phyloP scores from a whole-genome alignment of 306 rosid species.

The Prunus dulcis region DNA sequence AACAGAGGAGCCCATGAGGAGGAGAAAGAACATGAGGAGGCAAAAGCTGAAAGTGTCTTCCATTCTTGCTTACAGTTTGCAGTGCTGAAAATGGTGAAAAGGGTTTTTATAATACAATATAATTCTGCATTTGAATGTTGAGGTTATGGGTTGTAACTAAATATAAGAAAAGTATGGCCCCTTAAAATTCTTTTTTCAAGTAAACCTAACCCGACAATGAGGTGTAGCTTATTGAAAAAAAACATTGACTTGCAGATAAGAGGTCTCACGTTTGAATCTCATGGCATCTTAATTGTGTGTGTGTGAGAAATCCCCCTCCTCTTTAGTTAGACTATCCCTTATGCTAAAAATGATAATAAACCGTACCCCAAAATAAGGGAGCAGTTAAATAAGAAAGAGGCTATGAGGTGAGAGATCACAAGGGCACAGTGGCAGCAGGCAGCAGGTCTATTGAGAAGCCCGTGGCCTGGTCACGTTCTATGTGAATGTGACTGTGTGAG shows the following conservation, averaged over 20 bases:
- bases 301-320: rapidly evolving
- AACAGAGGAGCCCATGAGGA: conserved; percentile 29
- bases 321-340: too few relatives aligned
- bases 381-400: neutral
- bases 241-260: too few relatives aligned
- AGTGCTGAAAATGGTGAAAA: neutral
- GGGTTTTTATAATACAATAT: neutral
- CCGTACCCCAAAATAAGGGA: neutral
- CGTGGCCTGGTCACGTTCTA: conserved; percentile 44
- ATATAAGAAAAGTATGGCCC: neutral
- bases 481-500: conserved; percentile 8
- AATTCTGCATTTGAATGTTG: neutral
- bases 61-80: conserved; percentile 31
- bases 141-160: neutral
- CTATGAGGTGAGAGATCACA: conserved; percentile 32
- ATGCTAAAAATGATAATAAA: too few relatives aligned
- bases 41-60: neutral
- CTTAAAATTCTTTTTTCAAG: neutral
- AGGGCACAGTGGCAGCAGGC: conserved; percentile 33
- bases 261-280: rapidly evolving
- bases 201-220: neutral
- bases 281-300: rapidly evolving
- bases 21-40: conserved; percentile 30
- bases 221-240: too few relatives aligned
- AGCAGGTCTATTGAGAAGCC: neutral